Evolutionary conservation across 108 stramenopile species (phyloP).

Genomic region (Discostella stelligeroides): DNA sequence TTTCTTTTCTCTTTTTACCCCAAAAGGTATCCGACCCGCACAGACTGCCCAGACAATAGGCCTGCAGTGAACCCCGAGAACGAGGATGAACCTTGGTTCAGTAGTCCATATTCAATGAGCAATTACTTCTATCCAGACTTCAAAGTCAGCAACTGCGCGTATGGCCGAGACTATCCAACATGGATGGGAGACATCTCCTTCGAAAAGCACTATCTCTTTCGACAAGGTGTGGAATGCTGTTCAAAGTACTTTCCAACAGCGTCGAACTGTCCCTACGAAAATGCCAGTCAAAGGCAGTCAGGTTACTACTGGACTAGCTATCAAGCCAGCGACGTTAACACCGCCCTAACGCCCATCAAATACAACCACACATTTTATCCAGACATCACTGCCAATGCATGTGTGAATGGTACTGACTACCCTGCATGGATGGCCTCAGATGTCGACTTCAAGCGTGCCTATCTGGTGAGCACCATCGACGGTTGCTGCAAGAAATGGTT

Average conservation of each 20-base stretch:
- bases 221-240: constrained; percentile 20
- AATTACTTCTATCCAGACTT: constrained; percentile 28
- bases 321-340: constrained; percentile 2
- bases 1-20: no score
- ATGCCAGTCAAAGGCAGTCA: constrained; percentile 7
- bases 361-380: constrained; percentile 40
- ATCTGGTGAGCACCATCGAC: constrained; percentile 15
- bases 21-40: not conserved
- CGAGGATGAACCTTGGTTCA: constrained; percentile 3
- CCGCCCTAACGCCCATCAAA: not conserved
- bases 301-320: constrained; percentile 35
- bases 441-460: constrained; percentile 13
- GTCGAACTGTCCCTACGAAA: constrained; percentile 33
- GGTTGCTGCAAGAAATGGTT: constrained; percentile 40
- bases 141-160: constrained; percentile 6
- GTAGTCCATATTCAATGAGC: not conserved
- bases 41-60: constrained; percentile 5
- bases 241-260: constrained; percentile 22
- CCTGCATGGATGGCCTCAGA: constrained; percentile 32
- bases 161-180: constrained; percentile 11
- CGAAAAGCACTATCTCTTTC: constrained; percentile 28
- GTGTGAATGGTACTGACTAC: constrained; percentile 33
- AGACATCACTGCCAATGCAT: constrained; percentile 12
- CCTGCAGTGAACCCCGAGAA: not conserved
- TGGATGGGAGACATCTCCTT: constrained; percentile 36